A percentile compares a stretch with the other conserved stretches of the same genome.
phyloP scores from a whole-genome alignment of 768 basidiomycete species.

The Serendipita sp. region DNA sequence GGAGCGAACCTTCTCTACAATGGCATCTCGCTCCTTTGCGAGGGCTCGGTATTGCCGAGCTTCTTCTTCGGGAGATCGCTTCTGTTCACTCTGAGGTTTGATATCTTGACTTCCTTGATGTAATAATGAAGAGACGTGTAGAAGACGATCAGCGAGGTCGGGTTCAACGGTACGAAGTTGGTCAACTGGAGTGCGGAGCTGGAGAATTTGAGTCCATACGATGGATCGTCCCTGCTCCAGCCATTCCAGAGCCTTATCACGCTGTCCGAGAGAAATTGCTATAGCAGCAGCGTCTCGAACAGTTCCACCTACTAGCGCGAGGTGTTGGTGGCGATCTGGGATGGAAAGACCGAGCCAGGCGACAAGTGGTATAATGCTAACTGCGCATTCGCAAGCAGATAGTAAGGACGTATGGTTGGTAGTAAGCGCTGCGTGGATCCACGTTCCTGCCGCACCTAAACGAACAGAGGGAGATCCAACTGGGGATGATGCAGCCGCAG shows the following conservation, averaged over 20 bases:
- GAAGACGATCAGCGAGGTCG: neutral
- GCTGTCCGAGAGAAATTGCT: neutral
- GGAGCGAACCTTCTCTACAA: conserved; percentile 2
- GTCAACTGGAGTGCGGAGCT: neutral
- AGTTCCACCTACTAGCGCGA: neutral
- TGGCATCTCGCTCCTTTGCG: neutral
- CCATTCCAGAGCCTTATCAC: conserved; percentile 6
- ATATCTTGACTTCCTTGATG: neutral
- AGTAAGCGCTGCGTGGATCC: too few species aligned
- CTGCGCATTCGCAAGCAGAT: neutral
- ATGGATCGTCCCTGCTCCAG: neutral
- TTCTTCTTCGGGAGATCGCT: neutral
- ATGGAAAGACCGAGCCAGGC: neutral
- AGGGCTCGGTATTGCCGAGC: neutral
- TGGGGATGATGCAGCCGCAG: too few species aligned
- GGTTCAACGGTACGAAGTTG: neutral
- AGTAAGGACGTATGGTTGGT: neutral
- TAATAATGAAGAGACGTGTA: neutral
- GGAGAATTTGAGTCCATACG: conserved; percentile 1
- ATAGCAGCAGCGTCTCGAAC: conserved; percentile 2
- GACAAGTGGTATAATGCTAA: neutral
- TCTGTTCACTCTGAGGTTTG: neutral
- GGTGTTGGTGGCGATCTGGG: neutral
- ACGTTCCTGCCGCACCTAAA: too few species aligned
- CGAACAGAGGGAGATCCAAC: too few species aligned